Base-by-base conservation (phyloP, 306 rosid genomes). In the Canavalia ensiformis region DNA sequence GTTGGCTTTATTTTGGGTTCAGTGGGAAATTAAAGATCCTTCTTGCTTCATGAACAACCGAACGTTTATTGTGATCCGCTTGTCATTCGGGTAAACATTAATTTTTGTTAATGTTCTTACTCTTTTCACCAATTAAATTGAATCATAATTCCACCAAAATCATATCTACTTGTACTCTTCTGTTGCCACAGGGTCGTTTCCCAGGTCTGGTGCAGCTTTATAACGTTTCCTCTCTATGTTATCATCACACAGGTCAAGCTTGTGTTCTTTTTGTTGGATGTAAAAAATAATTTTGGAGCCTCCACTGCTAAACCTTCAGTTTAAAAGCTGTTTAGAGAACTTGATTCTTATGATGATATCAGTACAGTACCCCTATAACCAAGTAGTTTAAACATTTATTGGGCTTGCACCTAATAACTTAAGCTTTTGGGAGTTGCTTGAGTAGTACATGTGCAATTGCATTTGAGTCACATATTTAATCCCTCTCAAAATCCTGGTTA, bases 161-260 rank as follows among this genome's bases (percentile, higher is more conserved):
- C 25, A 50, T 11, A 35, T 10, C 7, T 42, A 58, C 46, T 71
- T 31, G 13, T 11, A 28, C 74, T 30, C 55, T 33, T 64, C 46
- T 72, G 65, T 62, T 67, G 58, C 63, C 51, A 75, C 94, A 93
- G 99, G 88, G 83, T 87, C 59, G 42, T 84, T 77, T 85, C 97
- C n/a, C 96, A 91, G 68, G 80, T 91, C 62, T 95, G 99, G 97
- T 90, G 99, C 88, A 95, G 99, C 91, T 95, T 88, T 75, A 85
- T 90, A 42, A 93, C 98, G 34, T 93, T 95, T 81, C 98, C 98
- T 51, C 93, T 95, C 62, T 93, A 95, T 85, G 98, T 95, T 59
- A 91, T 95, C 83, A 71, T 90, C 82, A 87, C 98, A 57, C 99
- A 94, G 95, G 98, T 94, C 31, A 67, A 68, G 60, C 34, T 82